Evolutionary conservation across 805 yeast species (phyloP), one percentile per base, ranked within the genome.

Genomic region (Vanderwaltozyma polyspora): DNA sequence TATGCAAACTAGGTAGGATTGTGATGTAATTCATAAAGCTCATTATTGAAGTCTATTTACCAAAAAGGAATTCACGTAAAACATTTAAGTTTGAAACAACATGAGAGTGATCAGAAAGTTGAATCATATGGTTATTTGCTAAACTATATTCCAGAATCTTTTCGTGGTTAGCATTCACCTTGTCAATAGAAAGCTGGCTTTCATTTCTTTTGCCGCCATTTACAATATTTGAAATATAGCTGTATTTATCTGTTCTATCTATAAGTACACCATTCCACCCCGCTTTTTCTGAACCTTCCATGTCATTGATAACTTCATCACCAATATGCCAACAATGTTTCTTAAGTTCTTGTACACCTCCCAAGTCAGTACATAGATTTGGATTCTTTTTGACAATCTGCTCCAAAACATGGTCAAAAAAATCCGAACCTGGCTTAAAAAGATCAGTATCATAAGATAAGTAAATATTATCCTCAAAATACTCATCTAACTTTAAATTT

Each of bases 251-350:
- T 4, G 46, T 39, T 44, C 82, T 60, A 46, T 76, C 80, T 4
- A 76, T 36, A 17, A 71, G 54, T 1, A 79, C 57, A 5, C 79
- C 74, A 34, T 71, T 73, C 73, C 84, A 71, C 0, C 86, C 86
- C 1, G 77, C 66, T 18, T 54, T 51, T 13, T 59, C 51, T 0
- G 77, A 63, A 3, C 76, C 79, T 11, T 59, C 46, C 36, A 70
- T 60, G 49, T 79, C 89, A 33, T 72, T 71, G 6, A 55, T 55
- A 25, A 63, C 51, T 42, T 70, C 74, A 48, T 79, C 87, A 1
- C 89, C 89, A 31, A 78, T 57, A 49, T 79, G 89, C 82, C 81
- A 78, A 32, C 63, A 52, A 10, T 45, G 41, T 8, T 36, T 32
- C 21, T 48, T 39, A 33, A 57, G 37, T 11, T 48, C 43, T 12